These are phyloP conservation scores for Puccinia horiana DNA, from an alignment of 1,284 basidiomycete genomes.

Conservation along the genomic window DNA sequence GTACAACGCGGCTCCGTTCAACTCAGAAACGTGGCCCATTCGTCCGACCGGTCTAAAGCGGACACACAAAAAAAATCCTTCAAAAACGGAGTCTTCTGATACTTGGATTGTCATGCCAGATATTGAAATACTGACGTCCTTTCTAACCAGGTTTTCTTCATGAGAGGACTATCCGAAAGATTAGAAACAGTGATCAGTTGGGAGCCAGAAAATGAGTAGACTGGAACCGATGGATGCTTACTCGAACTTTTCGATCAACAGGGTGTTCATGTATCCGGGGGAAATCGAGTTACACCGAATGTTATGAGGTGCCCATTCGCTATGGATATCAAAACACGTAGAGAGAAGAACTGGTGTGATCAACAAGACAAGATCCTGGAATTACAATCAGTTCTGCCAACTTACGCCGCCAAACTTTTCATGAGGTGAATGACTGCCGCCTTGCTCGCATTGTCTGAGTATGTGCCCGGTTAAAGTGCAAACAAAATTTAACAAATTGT, in stretches of 20 bases:
- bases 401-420: slow-evolving; percentile 46
- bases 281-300: slow-evolving; percentile 49
- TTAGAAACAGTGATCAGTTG: not conserved
- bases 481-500: too few species aligned
- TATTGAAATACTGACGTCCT: slow-evolving; percentile 34
- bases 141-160: slow-evolving; percentile 50
- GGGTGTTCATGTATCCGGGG: slow-evolving; percentile 49
- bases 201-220: too few species aligned
- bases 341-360: too few species aligned
- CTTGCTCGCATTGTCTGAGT: slow-evolving; percentile 50
- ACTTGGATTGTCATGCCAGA: too few species aligned
- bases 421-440: slow-evolving; percentile 48
- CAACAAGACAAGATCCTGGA: too few species aligned
- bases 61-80: not conserved
- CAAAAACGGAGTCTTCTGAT: too few species aligned
- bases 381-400: too few species aligned
- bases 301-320: slow-evolving; percentile 48
- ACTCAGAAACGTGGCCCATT: slow-evolving; percentile 46
- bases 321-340: not conserved
- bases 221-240: too few species aligned
- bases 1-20: slow-evolving; percentile 48
- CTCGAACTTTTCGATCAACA: slow-evolving; percentile 50
- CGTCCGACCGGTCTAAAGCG: slow-evolving; percentile 39
- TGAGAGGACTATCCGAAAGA: slow-evolving; percentile 17
- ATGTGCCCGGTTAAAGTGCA: too few species aligned